A percentile compares a stretch with the other conserved stretches of the same genome.
Evolutionary conservation across 1,284 basidiomycete genomes (phyloP).

Genomic region (Coniferiporia sulphurascens): DNA sequence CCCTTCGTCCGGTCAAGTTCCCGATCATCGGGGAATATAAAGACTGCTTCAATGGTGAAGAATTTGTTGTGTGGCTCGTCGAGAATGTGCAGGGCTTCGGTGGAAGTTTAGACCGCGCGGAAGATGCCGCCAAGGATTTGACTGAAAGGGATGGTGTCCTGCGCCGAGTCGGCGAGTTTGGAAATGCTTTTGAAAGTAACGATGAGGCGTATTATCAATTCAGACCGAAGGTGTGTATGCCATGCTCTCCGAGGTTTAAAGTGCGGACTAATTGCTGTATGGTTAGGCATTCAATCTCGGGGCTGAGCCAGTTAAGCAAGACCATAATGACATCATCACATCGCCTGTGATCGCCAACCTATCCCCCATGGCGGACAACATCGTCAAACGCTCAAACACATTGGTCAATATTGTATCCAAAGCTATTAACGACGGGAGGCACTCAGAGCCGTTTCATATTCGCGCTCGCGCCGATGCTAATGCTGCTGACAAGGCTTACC

Average conservation of each 20-base stretch:
- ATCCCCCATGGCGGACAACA: constrained; percentile 46
- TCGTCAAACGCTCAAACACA: constrained; percentile 63
- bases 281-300: constrained; percentile 67
- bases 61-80: constrained; percentile 72
- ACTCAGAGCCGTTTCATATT: constrained; percentile 60
- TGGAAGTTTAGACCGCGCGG: constrained; percentile 70
- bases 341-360: constrained; percentile 36
- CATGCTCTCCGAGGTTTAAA: neutral
- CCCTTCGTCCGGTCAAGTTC: constrained; percentile 62
- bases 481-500: constrained; percentile 72
- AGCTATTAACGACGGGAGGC: constrained; percentile 43
- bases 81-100: constrained; percentile 65
- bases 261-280: neutral
- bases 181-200: constrained; percentile 69
- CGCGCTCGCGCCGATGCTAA: constrained; percentile 73
- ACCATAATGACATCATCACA: constrained; percentile 26
- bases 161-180: constrained; percentile 74
- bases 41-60: constrained; percentile 80
- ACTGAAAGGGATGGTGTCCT: constrained; percentile 72
- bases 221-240: constrained; percentile 54
- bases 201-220: constrained; percentile 80
- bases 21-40: constrained; percentile 85
- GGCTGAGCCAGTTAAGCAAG: constrained; percentile 30
- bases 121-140: constrained; percentile 73
- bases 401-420: constrained; percentile 71